Base-by-base conservation (phyloP, 2,329 filamentous ascomycete species). In the Monosporascus sp. region DNA sequence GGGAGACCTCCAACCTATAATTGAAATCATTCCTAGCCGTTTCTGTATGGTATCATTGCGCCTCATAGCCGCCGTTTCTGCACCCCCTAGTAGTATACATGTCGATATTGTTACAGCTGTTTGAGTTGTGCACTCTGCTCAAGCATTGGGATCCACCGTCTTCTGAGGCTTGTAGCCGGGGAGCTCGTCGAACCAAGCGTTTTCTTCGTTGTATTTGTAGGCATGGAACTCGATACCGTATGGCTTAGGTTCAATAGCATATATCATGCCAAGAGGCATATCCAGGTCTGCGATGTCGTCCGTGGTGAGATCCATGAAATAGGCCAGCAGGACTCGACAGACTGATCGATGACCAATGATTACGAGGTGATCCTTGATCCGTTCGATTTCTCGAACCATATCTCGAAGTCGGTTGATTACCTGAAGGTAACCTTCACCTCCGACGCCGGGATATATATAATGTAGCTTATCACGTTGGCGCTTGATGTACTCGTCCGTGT, bases 141-240 rank as follows among this genome's bases (percentile, higher is more conserved):
- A 71, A 31, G 67, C 68, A 50, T 59, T 71, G 49, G 68, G 69
- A 57, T 78, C 75, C 19, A 73, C 67, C 43, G 81, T 83, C 63
- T 81, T 81, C 59, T 82, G 82, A 31, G 94, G 81, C 71, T 88
- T 85, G 73, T 94, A 97, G 65, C 92, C 80, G n/a, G 87, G 88
- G 46, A 95, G 73, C 67, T 94, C 86, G 55, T 94, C 85, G 64
- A 99, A 99, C 81, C 87, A 91, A 58, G 87, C 85, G 20, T 76
- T 82, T 3, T 80, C 77, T 57, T 90, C 83, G 67, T 96, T 90
- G 75, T 96, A 99, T 56, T 86, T 84, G 77, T 96, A 99, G 0
- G 91, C 93, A 69, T 96, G 93, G 76, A 97, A 97, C 56, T 96
- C 93, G 54, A 97, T 92, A 16, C 94, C 94, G 62, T 99, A 99